Conservation (phyloP, 1,284 basidiomycete genomes). For the Sparassis latifolia region DNA sequence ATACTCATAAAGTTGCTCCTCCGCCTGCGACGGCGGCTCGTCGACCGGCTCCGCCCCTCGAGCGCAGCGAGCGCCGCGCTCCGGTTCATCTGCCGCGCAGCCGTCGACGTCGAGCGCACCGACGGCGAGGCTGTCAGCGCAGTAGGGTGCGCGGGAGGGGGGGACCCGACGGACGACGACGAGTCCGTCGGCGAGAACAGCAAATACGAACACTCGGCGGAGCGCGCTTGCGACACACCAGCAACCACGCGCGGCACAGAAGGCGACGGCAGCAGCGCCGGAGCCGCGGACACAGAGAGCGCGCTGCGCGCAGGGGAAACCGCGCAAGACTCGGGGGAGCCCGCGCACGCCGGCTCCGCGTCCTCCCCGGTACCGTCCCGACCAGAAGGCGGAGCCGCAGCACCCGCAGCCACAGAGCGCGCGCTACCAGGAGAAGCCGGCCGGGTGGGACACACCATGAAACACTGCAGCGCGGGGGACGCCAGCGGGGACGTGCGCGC, state of each 20-base stretch:
- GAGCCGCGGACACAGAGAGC: no score
- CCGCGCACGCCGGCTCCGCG: no score
- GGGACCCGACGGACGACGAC: conserved; percentile 7
- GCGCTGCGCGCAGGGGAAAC: no score
- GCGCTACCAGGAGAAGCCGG: no score
- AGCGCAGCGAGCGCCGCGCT: conserved; percentile 54
- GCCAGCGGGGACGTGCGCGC: conserved; percentile 14
- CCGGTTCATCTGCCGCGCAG: conserved; percentile 29
- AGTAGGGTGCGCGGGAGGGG: conserved; percentile 6
- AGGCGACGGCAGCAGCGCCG: no score
- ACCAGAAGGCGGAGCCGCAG: no score
- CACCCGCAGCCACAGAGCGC: no score
- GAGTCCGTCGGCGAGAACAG: neutral
- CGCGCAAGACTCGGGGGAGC: no score
- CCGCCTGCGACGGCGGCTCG: conserved; percentile 7
- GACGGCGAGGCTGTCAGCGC: conserved; percentile 16
- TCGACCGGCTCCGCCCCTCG: conserved; percentile 40
- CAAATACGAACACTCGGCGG: conserved; percentile 9
- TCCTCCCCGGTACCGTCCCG: no score
- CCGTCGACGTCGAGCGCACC: conserved; percentile 21
- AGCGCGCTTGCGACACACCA: neutral
- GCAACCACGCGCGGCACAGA: no score
- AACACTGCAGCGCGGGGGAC: conserved; percentile 1
- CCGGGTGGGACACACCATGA: no score
- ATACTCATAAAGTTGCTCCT: conserved; percentile 57